Base-by-base conservation (phyloP, 2,329 filamentous ascomycete genomes). In the Beauveria asiatica region DNA sequence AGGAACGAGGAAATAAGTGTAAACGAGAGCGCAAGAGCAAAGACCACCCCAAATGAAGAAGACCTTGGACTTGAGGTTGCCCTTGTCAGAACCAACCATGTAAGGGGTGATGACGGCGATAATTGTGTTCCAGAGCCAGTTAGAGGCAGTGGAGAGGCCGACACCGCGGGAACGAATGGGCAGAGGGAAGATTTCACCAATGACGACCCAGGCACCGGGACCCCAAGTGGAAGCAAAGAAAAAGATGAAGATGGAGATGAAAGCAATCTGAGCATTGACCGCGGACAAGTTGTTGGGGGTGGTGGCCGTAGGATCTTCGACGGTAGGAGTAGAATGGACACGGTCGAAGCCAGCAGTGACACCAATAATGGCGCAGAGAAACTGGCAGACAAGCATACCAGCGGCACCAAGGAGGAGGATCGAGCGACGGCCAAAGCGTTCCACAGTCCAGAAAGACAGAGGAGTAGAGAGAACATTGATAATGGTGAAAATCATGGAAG, bases 211-310 rank as follows among this genome's bases (percentile, higher is more conserved):
- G 57, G 88, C 83, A 54, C 85, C 87, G 7, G 90, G 90, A 57
- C 91, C 91, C 91, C 90, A 96, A 64, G 91, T 96, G 61, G 83
- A 86, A 62, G 91, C 91, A 73, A 96, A 96, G 82, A 88, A 93
- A 82, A 90, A 92, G 80, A 96, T 92, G 82, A 92, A 94, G 78
- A 96, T 86, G 77, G 86, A 88, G 70, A 94, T 94, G 78, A 95
- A 94, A 63, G 89, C 84, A 65, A 96, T 91, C 80, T 92, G 86
- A 54, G 88, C 84, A 66, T 83, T 80, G 67, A 83, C 80, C 39
- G 84, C 86, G 2, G 76, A 65, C 62, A 80, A 75, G 72, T 86
- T 83, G 75, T 81, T 57, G 68, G 78, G 78, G 8, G 78, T 73
- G 21, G 69, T 71, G 21, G 65, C 67, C 33, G 65, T 65, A 0